Conservation (phyloP, 2,329 filamentous ascomycete genomes). For the Helminthosporium solani region DNA sequence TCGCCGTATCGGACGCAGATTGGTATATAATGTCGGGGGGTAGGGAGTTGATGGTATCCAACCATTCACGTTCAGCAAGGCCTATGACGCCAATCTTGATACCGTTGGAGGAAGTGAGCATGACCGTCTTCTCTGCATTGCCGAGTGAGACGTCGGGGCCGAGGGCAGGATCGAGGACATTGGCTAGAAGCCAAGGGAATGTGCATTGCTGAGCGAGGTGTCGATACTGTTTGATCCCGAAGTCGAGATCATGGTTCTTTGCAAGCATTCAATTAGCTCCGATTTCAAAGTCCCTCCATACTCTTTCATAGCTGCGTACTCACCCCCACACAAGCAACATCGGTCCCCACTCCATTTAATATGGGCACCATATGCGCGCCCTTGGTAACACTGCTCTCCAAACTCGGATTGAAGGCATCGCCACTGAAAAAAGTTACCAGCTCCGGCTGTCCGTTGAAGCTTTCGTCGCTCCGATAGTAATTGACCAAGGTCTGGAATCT, state of each 20-base stretch:
- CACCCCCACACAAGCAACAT: constrained; percentile 80
- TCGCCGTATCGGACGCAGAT: constrained; percentile 73
- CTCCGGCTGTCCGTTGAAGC: constrained; percentile 63
- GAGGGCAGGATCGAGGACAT: constrained; percentile 80
- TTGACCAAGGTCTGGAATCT: constrained; percentile 78
- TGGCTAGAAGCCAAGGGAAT: constrained; percentile 89
- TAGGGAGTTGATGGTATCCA: constrained; percentile 83
- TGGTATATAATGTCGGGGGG: constrained; percentile 81
- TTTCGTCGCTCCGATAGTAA: constrained; percentile 66
- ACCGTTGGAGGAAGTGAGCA: constrained; percentile 78
- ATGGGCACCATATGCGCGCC: constrained; percentile 85
- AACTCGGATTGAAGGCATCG: constrained; percentile 87
- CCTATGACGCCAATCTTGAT: constrained; percentile 85
- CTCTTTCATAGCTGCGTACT: constrained; percentile 34
- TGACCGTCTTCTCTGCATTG: constrained; percentile 71
- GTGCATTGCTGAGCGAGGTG: constrained; percentile 71
- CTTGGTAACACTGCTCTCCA: constrained; percentile 88
- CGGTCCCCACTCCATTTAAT: constrained; percentile 73
- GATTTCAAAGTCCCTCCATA: background rate
- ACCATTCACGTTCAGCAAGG: constrained; percentile 82
- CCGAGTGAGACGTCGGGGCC: constrained; percentile 74
- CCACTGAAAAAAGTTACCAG: constrained; percentile 83
- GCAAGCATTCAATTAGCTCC: constrained; percentile 13
- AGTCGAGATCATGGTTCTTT: constrained; percentile 89
- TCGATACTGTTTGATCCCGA: constrained; percentile 78